Percentiles rank a stretch among this genome's conserved stretches.
Conservation (phyloP, 306 rosid species). For the Canavalia gladiata region DNA sequence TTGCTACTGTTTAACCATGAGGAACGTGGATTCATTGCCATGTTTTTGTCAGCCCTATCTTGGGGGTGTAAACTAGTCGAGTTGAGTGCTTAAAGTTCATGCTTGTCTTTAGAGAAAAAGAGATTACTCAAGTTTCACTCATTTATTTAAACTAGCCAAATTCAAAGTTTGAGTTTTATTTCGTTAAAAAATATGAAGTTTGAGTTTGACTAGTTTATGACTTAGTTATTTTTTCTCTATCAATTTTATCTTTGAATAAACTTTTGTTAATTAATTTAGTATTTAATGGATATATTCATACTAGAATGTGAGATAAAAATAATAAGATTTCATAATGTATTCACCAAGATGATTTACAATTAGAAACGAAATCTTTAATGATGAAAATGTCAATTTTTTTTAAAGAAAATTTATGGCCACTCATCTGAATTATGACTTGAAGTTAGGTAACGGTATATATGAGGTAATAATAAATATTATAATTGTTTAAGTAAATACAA, state of each 20-base stretch:
- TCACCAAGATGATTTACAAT: not conserved
- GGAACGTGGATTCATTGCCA: constrained; percentile 10
- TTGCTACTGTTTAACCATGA: constrained; percentile 5
- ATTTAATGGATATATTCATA: not conserved
- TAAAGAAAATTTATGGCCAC: not conserved
- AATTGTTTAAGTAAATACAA: not conserved
- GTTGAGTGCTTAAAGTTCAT: not conserved
- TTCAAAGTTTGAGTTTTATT: not conserved
- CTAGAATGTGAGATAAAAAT: not conserved
- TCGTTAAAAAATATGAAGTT: not conserved
- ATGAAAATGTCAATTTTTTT: not conserved
- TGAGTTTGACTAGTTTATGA: not conserved
- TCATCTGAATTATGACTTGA: not conserved
- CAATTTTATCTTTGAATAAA: too few relatives aligned
- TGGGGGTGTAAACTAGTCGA: not conserved
- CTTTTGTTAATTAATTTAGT: too few relatives aligned
- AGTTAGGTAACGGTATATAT: not conserved
- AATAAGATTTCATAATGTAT: not conserved
- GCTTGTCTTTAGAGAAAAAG: not conserved
- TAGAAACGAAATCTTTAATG: not conserved
- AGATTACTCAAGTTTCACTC: not conserved
- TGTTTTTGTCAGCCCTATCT: not conserved
- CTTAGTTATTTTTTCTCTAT: not conserved
- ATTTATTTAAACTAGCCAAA: not conserved
- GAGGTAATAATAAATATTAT: not conserved